Evolutionary conservation across 306 rosid genomes (phyloP).

Genomic region (Alnus glutinosa): DNA sequence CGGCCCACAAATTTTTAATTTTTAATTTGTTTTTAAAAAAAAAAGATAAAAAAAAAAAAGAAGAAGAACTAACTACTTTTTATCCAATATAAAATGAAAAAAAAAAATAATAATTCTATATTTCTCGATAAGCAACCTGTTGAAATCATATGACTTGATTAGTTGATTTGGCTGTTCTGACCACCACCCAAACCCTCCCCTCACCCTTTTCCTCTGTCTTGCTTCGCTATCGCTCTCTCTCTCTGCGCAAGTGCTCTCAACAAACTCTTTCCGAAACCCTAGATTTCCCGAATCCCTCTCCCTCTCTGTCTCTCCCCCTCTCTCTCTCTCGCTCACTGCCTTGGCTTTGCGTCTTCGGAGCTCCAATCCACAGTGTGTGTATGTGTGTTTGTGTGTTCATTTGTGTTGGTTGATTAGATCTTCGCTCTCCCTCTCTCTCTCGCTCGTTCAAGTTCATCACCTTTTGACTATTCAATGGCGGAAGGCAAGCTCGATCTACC

Average conservation of each 20-base stretch:
- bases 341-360: slow-evolving; percentile 4
- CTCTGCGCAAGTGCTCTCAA: slow-evolving; percentile 25
- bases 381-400: slow-evolving; percentile 5
- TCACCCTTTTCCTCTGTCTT: slow-evolving; percentile 27
- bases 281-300: slow-evolving; percentile 31
- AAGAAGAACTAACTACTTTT: background rate
- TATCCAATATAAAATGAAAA: too few relatives aligned
- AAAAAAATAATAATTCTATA: background rate
- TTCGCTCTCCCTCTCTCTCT: slow-evolving; percentile 20
- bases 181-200: slow-evolving; percentile 44
- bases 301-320: background rate
- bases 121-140: slow-evolving; percentile 20
- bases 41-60: background rate
- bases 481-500: slow-evolving; percentile 59
- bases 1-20: background rate
- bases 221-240: background rate
- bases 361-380: slow-evolving; percentile 5
- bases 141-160: slow-evolving; percentile 22
- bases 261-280: slow-evolving; percentile 39
- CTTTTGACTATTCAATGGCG: slow-evolving; percentile 38
- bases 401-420: background rate
- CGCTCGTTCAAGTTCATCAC: slow-evolving; percentile 11
- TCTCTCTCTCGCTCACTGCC: background rate
- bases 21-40: background rate
- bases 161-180: slow-evolving; percentile 56